phyloP scores from a whole-genome alignment of 306 rosid genomes.

The Rosa chinensis region DNA sequence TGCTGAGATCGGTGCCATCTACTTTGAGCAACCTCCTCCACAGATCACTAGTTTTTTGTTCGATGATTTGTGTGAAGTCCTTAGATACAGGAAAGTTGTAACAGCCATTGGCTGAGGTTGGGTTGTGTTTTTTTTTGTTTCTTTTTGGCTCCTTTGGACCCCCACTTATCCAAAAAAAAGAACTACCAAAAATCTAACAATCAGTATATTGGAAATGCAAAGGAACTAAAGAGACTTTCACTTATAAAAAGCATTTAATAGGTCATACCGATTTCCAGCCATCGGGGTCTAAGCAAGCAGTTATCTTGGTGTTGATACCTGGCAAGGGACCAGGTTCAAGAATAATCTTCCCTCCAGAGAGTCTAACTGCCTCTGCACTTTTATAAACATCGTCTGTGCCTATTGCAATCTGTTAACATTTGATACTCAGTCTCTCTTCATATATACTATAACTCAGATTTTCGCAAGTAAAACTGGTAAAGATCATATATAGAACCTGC shows the following conservation, averaged over 20 bases:
- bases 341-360: constrained; percentile 65
- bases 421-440: not conserved
- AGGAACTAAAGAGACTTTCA: not conserved
- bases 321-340: constrained; percentile 78
- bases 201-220: not conserved
- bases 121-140: no score
- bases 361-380: constrained; percentile 70
- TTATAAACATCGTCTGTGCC: constrained; percentile 76
- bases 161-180: no score
- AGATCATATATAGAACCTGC: not conserved
- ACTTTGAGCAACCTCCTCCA: no score
- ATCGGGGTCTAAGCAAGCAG: constrained; percentile 74
- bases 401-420: constrained; percentile 55
- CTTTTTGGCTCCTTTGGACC: no score
- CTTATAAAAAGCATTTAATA: not conserved
- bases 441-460: not conserved
- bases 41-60: no score
- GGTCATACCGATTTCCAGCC: constrained; percentile 80
- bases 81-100: no score
- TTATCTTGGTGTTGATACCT: constrained; percentile 64
- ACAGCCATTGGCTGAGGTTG: no score
- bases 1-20: no score
- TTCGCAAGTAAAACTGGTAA: not conserved
- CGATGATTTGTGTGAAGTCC: no score
- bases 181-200: not conserved